Evolutionary conservation across 2,329 filamentous ascomycete genomes (phyloP).

Genomic region (Penicillium sp.): DNA sequence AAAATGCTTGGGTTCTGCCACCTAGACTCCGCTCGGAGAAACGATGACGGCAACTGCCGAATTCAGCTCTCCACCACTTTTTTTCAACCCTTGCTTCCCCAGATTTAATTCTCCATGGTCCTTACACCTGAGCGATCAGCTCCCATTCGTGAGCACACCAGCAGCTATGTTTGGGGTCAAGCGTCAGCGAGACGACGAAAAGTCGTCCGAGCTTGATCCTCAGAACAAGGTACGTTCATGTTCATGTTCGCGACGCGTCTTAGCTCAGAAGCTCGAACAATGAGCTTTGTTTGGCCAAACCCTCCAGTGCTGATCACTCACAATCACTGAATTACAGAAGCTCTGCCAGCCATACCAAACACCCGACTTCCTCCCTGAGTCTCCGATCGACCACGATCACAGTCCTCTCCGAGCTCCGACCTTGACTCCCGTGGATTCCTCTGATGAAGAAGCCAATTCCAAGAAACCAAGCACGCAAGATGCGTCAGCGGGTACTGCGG

Average conservation of each 20-base stretch:
- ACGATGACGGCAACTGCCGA: conserved; percentile 10
- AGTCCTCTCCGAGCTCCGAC: conserved; percentile 23
- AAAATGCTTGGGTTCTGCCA: no score
- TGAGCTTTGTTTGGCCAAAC: not conserved
- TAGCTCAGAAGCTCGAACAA: not conserved
- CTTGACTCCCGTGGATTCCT: conserved; percentile 40
- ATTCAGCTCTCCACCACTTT: conserved; percentile 6
- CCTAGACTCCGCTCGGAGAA: not conserved
- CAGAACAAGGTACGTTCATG: not conserved
- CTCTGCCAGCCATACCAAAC: conserved; percentile 20
- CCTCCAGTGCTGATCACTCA: not conserved
- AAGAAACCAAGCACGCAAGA: conserved; percentile 17
- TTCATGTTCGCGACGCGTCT: not conserved
- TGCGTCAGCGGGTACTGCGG: not conserved
- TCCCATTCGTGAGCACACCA: not conserved
- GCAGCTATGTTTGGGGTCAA: conserved; percentile 2
- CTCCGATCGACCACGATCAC: conserved; percentile 18
- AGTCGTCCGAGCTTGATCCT: not conserved
- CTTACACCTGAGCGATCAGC: not conserved
- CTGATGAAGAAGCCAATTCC: conserved; percentile 32
- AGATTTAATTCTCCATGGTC: not conserved
- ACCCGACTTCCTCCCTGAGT: conserved; percentile 25
- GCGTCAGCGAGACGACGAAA: not conserved
- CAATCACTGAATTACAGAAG: conserved; percentile 25
- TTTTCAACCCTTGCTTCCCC: conserved; percentile 5